Evolutionary conservation across 768 basidiomycete species (phyloP), one percentile per base, ranked within the genome.

Genomic region (Sporobolomyces pararoseus): DNA sequence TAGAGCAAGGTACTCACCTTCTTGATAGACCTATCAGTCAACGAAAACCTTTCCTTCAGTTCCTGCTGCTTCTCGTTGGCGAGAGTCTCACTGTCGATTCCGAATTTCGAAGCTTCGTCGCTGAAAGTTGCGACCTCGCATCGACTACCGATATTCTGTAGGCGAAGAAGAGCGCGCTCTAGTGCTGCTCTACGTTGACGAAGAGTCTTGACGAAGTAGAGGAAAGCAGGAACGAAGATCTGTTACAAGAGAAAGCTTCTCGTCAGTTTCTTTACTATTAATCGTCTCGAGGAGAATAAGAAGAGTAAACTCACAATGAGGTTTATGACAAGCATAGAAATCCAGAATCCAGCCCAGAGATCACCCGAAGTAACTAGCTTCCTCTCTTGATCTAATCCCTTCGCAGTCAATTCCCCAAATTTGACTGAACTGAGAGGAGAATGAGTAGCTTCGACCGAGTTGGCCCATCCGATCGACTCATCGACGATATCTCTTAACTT

Each of bases 271-370:
- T n/a, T n/a, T n/a, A n/a, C n/a, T 7, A 13, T 12, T 21, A 47
- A 6, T 47, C 12, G 10, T 14, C 21, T 47, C 46, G 21, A 14
- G 7, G 58, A 46, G 27, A n/a, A 12, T 16, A 44, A 21, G 58
- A 3, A 59, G 29, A 32, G 42, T 14, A 4, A 31, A 25, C 59
- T 49, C 46, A 61, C 59, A 4, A n/a, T 46, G 46, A 61, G 29
- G 9, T 21, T 3, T 10, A 49, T 25, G 6, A n/a, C 14, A 4
- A 61, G 10, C 59, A 35, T 61, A 3, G 31, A 16, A 12, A 61
- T 32, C 59, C 59, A 61, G 46, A 34, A 44, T n/a, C 44, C 59
- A 25, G 14, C 9, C 59, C 59, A 61, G 10, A 61, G 1, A 17
- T 29, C 34, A 3, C 19, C 46, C 3, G 46, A 23, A 17, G 27